Base-by-base conservation (phyloP, 202 grass and related monocot species). In the Setaria viridis region DNA sequence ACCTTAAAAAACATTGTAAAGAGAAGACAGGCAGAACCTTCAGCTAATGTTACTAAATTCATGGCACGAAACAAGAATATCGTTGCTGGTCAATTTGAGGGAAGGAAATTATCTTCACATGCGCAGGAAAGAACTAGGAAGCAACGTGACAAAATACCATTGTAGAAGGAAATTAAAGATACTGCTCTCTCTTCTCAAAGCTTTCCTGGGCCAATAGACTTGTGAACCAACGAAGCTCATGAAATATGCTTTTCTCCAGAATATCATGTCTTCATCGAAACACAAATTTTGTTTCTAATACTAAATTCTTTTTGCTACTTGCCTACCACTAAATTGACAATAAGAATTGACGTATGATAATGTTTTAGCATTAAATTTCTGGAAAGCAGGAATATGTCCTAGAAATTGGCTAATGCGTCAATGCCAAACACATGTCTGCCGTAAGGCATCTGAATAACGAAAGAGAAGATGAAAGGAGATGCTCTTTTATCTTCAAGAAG, bases 381-480 rank as follows among this genome's bases (percentile, higher is more conserved):
- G 74, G 74, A 82, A 82, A 71, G 77, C 11, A 64, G 76, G 85
- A 87, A 72, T 88, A 85, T 85, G 78, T 90, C 82, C 62, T 76
- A 90, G 78, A 92, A 92, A 85, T 79, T 59, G 72, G 60, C 84
- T 90, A 94, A 88, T 90, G 92, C 82, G 77, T 70, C 83, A 89
- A 92, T 87, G 87, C 87, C 78, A 13, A 85, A 91, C 87, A 87
- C 84, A 91, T 89, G 90, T 91, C 90, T 90, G 74, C 89, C 72
- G 87, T 94, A 85, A 94, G 87, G 92, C 87, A 94, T 94, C 87
- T 92, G 89, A 92, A 80, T 89, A 87, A 71, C 47, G 78, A 87
- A 85, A 94, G 88, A 87, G 75, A 76, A 85, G 76, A 94, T 71
- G 70, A 85, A 89, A 89, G 75, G 81, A 94, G 89, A 94, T 94